Evolutionary conservation across 176 grass and related monocot genomes (phyloP).

Genomic region (Eragrostis nindensis): DNA sequence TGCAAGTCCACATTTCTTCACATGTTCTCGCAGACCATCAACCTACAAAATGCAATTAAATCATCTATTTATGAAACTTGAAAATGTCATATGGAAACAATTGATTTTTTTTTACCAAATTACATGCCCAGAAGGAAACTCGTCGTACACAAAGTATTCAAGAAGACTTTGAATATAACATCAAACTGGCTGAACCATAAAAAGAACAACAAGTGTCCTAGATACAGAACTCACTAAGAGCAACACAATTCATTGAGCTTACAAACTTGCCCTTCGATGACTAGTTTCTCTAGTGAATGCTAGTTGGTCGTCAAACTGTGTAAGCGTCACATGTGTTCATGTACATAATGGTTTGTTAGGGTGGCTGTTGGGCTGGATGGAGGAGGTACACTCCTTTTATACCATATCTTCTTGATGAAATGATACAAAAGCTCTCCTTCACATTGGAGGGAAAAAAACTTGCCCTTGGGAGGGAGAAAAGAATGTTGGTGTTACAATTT

Average conservation of each 20-base stretch:
- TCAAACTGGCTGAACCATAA: background rate
- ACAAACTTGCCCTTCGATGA: background rate
- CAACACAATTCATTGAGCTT: conserved; percentile 8
- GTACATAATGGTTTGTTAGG: no score
- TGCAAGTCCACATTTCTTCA: conserved; percentile 60
- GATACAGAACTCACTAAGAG: background rate
- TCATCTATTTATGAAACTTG: background rate
- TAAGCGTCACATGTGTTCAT: no score
- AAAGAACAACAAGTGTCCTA: background rate
- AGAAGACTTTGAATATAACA: background rate
- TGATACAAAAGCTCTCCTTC: no score
- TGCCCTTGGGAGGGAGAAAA: background rate
- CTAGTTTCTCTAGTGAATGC: no score
- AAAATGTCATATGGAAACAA: background rate
- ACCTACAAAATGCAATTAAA: conserved; percentile 50
- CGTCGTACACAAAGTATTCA: background rate
- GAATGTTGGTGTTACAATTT: background rate
- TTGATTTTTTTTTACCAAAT: background rate
- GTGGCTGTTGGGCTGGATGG: no score
- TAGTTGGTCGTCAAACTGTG: no score
- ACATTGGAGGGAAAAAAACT: background rate
- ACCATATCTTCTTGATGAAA: no score
- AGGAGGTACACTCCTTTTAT: no score
- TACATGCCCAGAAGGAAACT: background rate
- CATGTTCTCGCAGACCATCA: conserved; percentile 62